These are phyloP conservation scores for Calocera viscosa DNA, from an alignment of 768 basidiomycete genomes.

Conservation along the genomic window DNA sequence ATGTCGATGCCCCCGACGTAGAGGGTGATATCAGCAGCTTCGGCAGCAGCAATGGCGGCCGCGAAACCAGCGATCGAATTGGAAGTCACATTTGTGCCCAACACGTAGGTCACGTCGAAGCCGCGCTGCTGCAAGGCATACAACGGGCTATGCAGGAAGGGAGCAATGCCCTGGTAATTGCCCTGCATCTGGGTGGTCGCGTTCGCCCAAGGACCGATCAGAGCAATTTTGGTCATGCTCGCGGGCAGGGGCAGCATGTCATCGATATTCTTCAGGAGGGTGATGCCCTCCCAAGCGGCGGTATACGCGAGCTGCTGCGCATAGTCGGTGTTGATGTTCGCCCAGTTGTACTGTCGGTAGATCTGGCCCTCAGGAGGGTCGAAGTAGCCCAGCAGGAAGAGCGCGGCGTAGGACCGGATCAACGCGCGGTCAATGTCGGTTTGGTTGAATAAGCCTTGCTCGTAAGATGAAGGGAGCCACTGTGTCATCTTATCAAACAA, in stretches of 20 bases:
- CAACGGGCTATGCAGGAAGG: constrained; percentile 44
- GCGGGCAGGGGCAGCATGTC: constrained; percentile 41
- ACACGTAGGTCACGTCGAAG: constrained; percentile 34
- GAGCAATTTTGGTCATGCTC: constrained; percentile 38
- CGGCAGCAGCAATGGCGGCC: constrained; percentile 40
- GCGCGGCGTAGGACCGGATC: constrained; percentile 39
- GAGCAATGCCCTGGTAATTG: constrained; percentile 44
- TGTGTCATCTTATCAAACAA: too few relatives aligned
- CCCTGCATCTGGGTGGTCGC: constrained; percentile 47
- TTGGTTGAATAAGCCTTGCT: constrained; percentile 37
- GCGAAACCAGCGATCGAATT: constrained; percentile 37
- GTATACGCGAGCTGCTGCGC: constrained; percentile 40
- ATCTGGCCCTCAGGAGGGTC: constrained; percentile 40
- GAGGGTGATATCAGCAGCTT: constrained; percentile 38
- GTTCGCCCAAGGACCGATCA: constrained; percentile 49
- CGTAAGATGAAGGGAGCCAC: constrained; percentile 38
- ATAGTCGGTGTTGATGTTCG: constrained; percentile 36
- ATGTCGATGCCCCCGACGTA: constrained; percentile 46
- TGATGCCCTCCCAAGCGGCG: constrained; percentile 43
- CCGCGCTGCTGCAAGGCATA: constrained; percentile 39
- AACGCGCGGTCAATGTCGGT: constrained; percentile 35
- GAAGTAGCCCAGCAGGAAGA: constrained; percentile 38
- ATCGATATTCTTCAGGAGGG: constrained; percentile 49
- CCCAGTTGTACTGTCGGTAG: constrained; percentile 39
- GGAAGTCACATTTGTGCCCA: constrained; percentile 34